Conservation (phyloP, 1,139 yeast genomes). For the Hanseniaspora sp. region DNA sequence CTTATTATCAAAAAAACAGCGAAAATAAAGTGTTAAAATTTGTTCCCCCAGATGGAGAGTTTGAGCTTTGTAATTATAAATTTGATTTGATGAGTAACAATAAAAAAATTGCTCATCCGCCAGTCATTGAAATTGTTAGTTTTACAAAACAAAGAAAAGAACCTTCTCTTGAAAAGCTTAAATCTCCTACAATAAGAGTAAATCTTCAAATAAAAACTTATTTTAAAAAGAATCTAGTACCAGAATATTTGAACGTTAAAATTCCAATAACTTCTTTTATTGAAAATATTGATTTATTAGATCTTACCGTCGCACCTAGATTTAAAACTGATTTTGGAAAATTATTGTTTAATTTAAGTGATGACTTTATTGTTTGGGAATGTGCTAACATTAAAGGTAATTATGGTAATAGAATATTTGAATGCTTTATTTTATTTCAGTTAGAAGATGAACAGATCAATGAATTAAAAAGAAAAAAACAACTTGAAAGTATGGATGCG, state of each 20-base stretch:
- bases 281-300: constrained; percentile 33
- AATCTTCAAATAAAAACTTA: constrained; percentile 39
- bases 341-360: constrained; percentile 56
- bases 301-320: constrained; percentile 43
- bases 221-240: constrained; percentile 53
- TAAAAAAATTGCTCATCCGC: constrained; percentile 33
- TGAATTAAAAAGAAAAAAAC: constrained; percentile 40
- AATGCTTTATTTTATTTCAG: constrained; percentile 55
- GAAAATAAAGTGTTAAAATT: constrained; percentile 50
- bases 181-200: constrained; percentile 24
- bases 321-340: constrained; percentile 57
- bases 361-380: constrained; percentile 51
- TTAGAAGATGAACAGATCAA: constrained; percentile 41
- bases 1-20: constrained; percentile 18
- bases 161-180: constrained; percentile 23
- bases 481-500: constrained; percentile 37
- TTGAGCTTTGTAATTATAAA: constrained; percentile 44
- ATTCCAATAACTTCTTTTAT: constrained; percentile 42
- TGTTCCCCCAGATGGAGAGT: constrained; percentile 72
- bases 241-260: constrained; percentile 46
- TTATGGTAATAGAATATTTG: constrained; percentile 42
- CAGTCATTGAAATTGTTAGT: constrained; percentile 25
- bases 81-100: constrained; percentile 21
- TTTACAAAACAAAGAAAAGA: constrained; percentile 17
- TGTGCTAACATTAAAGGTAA: constrained; percentile 40